Conservation (phyloP, 1,284 basidiomycete species). For the Naganishia liquefaciens region DNA sequence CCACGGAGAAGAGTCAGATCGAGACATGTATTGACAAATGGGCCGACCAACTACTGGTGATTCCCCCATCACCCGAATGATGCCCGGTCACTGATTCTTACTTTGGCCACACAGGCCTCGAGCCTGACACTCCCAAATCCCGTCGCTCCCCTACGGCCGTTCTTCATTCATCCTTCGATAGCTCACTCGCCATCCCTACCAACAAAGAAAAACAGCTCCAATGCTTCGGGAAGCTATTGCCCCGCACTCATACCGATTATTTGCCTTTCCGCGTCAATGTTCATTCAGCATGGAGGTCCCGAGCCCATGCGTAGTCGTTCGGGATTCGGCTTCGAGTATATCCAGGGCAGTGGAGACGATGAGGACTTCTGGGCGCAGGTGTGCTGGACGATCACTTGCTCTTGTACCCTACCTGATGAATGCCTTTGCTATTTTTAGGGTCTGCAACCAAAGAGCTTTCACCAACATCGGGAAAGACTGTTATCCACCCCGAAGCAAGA, state of each 20-base stretch:
- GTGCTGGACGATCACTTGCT: background rate
- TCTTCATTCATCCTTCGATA: constrained; percentile 52
- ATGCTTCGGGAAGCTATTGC: constrained; percentile 8
- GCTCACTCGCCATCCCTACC: constrained; percentile 41
- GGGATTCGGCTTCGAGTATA: constrained; percentile 51
- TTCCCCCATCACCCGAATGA: constrained; percentile 18
- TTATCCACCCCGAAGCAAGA: constrained; percentile 44
- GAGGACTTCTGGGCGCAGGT: constrained; percentile 54
- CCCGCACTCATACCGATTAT: constrained; percentile 49
- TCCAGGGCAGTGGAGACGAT: constrained; percentile 54
- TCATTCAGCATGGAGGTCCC: constrained; percentile 40
- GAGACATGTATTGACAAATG: constrained; percentile 75
- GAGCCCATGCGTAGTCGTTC: constrained; percentile 38
- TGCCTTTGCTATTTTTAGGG: no score
- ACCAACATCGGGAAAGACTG: constrained; percentile 40
- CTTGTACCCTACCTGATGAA: no score
- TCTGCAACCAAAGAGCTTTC: constrained; percentile 46
- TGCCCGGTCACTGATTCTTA: background rate
- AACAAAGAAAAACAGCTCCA: background rate
- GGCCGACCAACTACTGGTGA: constrained; percentile 65
- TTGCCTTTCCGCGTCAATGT: constrained; percentile 51
- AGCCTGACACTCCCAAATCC: constrained; percentile 48
- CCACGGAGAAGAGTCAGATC: constrained; percentile 51
- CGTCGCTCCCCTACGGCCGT: constrained; percentile 49
- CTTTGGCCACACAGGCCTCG: constrained; percentile 40